A percentile compares a stretch with the other conserved stretches of the same genome.
Evolutionary conservation across 352 stramenopile species (phyloP).

Genomic region (Phytophthora syringae): DNA sequence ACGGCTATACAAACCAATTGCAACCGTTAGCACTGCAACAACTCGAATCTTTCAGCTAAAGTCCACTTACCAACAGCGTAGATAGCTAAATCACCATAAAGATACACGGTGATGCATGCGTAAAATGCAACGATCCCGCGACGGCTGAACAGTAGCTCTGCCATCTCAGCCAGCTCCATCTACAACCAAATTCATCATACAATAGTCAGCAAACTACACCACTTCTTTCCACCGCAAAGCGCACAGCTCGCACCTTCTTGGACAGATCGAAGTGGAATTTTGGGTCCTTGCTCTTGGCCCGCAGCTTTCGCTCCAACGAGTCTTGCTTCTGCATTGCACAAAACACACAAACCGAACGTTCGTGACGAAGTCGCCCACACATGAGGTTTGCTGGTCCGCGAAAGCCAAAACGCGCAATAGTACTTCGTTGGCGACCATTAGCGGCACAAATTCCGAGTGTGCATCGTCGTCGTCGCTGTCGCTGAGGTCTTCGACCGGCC

Average conservation of each 20-base stretch:
- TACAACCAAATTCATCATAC: slow-evolving; percentile 21
- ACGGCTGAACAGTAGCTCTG: slow-evolving; percentile 73
- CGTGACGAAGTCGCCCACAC: slow-evolving; percentile 29
- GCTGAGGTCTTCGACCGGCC: slow-evolving; percentile 32
- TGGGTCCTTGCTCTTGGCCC: slow-evolving; percentile 33
- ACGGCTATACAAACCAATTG: slow-evolving; percentile 55
- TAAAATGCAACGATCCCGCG: slow-evolving; percentile 82
- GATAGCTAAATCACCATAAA: slow-evolving; percentile 89
- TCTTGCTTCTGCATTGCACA: slow-evolving; percentile 53
- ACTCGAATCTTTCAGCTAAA: neutral
- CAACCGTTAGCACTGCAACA: neutral
- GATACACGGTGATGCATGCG: slow-evolving; percentile 79
- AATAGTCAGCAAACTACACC: neutral
- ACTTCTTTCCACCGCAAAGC: neutral
- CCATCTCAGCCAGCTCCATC: slow-evolving; percentile 89
- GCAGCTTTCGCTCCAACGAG: slow-evolving; percentile 58
- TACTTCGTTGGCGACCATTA: slow-evolving; percentile 83
- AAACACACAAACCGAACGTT: slow-evolving; percentile 17
- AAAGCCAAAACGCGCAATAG: slow-evolving; percentile 30
- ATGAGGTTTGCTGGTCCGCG: slow-evolving; percentile 19
- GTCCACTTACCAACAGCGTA: slow-evolving; percentile 82
- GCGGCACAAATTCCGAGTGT: slow-evolving; percentile 73
- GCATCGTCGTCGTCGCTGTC: slow-evolving; percentile 51
- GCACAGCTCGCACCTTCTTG: slow-evolving; percentile 55
- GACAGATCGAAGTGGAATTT: slow-evolving; percentile 77